Evolutionary conservation across 352 stramenopile genomes (phyloP).

Genomic region (Blastocystis sp.): DNA sequence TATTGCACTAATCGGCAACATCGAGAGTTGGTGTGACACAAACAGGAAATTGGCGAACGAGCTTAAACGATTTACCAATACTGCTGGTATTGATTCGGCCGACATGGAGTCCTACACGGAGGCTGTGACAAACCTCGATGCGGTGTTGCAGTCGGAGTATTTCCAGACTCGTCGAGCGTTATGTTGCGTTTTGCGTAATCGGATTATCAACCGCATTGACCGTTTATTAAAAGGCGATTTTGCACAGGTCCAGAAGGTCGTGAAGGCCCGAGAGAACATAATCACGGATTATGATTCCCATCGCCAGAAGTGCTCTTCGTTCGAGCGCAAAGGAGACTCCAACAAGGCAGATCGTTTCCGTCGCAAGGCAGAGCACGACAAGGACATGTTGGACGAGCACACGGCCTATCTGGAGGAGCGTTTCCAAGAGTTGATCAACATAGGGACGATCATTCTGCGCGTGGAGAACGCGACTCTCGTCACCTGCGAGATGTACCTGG

Average conservation of each 20-base stretch:
- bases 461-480: slow-evolving; percentile 33
- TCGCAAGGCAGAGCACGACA: slow-evolving; percentile 52
- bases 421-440: slow-evolving; percentile 37
- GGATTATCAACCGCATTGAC: slow-evolving; percentile 46
- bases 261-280: slow-evolving; percentile 43
- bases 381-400: slow-evolving; percentile 34
- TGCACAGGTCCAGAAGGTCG: slow-evolving; percentile 19
- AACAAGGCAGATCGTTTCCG: slow-evolving; percentile 52
- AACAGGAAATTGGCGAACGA: slow-evolving; percentile 47
- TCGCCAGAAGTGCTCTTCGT: slow-evolving; percentile 4
- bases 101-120: neutral
- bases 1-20: neutral
- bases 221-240: slow-evolving; percentile 42
- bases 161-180: slow-evolving; percentile 7
- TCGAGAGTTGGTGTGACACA: slow-evolving; percentile 30
- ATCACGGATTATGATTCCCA: slow-evolving; percentile 57
- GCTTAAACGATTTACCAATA: slow-evolving; percentile 42
- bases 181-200: neutral
- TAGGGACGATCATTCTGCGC: slow-evolving; percentile 10
- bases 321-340: slow-evolving; percentile 32
- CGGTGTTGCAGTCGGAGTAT: slow-evolving; percentile 9
- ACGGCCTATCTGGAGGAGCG: slow-evolving; percentile 34
- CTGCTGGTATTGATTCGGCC: neutral
- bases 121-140: neutral
- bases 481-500: slow-evolving; percentile 39